Base-by-base conservation (phyloP, 73 alveolate species). In the Paramecium caudatum region DNA sequence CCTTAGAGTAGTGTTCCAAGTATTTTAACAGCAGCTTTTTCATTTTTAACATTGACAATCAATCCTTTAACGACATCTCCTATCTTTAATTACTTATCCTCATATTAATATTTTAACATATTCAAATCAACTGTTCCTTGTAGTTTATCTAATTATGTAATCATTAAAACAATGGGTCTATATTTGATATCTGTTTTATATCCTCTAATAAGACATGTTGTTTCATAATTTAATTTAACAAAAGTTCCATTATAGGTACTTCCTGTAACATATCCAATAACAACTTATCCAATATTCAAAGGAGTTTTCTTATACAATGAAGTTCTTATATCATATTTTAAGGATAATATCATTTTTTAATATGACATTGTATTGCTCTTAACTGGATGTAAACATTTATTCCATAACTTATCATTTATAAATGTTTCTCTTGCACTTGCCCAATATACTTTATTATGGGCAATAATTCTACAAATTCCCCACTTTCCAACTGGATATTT, bases 361-460 rank as follows among this genome's bases (percentile, higher is more conserved):
- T 27, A 74, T 0, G 69, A 37, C 7, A 74, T 21, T 37, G 43
- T 36, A 21, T 37, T 74, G 19, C 88, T 43, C 21, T 74, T 43
- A 21, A 74, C 65, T n/a, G 88, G 88, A 74, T 74, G 88, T 4
- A 74, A 43, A 37, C 88, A 37, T 74, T 74, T 74, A 27, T 19
- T 37, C 88, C 88, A 74, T 39, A 74, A 10, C 21, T 74, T 74
- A 41, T 74, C 88, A 74, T 74, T 74, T 1, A 74, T 17, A 45
- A 74, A 74, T 30, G 88, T 74, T 74, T 74, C 88, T 39, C 88
- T 74, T 3, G 65, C 46, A 45, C 88, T 74, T 2, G 88, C 88
- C 88, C 88, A 74, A 74, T 19, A 74, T 0, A 12, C 62, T 15
- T 43, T 43, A 37, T 74, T 41, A 19, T 74, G 16, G 13, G 88